Base-by-base conservation (phyloP, 1,284 basidiomycete species). In the Boletus hoseneyae region DNA sequence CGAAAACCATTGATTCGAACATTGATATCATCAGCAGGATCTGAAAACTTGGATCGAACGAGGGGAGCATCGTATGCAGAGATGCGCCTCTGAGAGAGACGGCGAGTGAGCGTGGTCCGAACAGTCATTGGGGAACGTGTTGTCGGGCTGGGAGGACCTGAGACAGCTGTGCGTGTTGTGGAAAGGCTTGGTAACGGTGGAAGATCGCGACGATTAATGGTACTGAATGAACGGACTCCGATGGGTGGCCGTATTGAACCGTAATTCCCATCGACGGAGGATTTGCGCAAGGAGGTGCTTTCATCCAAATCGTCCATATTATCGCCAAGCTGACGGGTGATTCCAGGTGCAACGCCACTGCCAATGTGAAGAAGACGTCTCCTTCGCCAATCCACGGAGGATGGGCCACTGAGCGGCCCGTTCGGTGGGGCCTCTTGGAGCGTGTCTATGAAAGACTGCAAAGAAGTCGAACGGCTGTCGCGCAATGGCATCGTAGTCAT, bases 1-100 rank as follows among this genome's bases (percentile, higher is more conserved):
- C 93, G 85, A 43, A 90, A 84, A 29, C 93, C 93, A 57, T 95
- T 95, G 37, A 84, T 83, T 59, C 79, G 80, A 39, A 83, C 77
- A 57, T 85, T 83, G 19, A 80, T 70, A 42, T 80, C 80, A 16
- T 73, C 66, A 19, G 76, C 76, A 15, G 69, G 63, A 45, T 69
- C 66, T 18, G 60, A 47, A 42, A 60, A 61, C 32, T 58, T 65
- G 33, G 64, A 55, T 35, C 51, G 60, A 27, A 51, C 61, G 15
- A 68, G 63, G 2, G 78, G 78, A 10, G 77, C 76, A 57, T 91
- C 89, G 56, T 91, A 91, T 1, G 86, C 79, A 3, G 87, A 85
- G 48, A 88, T 83, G 0, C 83, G 83, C 15, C 85, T 78, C 53
- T 81, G 74, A 48, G 59, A 67, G 34, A 60, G 79, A 71, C 54